Conservation (phyloP, 139 green algal genomes). For the Edaphochlamys debaryana region DNA sequence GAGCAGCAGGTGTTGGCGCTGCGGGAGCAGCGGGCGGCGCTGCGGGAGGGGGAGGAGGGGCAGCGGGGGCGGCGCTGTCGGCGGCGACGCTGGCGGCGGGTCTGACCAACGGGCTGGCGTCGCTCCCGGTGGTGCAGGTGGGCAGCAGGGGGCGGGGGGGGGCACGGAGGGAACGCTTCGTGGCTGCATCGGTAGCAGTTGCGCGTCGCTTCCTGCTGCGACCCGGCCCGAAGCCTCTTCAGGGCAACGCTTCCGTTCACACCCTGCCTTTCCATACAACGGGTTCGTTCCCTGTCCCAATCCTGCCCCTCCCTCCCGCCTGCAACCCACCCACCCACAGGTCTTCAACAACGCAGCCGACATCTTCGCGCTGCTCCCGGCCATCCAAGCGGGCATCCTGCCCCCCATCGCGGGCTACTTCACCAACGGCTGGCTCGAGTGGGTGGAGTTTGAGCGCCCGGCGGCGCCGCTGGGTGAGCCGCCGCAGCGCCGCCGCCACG, state of each 20-base stretch:
- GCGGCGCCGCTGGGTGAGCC: too few species aligned
- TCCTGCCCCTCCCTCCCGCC: too few species aligned
- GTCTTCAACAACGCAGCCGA: conserved; percentile 2
- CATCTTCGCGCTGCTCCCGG: background rate
- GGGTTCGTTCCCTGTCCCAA: too few species aligned
- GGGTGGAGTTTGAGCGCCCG: conserved; percentile 35
- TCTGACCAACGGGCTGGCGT: conserved; percentile 13
- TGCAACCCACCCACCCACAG: too few species aligned
- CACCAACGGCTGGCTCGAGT: conserved; percentile 24
- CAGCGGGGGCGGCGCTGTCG: background rate
- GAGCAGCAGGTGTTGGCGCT: background rate
- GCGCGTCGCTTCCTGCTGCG: too few species aligned
- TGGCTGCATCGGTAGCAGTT: too few species aligned
- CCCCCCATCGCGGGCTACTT: conserved; percentile 20
- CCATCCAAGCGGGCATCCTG: background rate
- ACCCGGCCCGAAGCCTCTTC: too few species aligned
- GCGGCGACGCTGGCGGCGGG: background rate
- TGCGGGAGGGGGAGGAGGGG: too few species aligned
- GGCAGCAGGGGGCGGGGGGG: background rate
- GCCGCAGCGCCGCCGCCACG: background rate
- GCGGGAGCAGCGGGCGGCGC: background rate
- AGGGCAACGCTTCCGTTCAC: too few species aligned
- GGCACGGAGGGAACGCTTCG: too few species aligned
- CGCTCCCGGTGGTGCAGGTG: conserved; percentile 19
- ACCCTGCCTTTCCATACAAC: too few species aligned